A percentile compares a stretch with the other conserved stretches of the same genome.
Conservation (phyloP, 1,139 yeast species). For the Candida sp. region DNA sequence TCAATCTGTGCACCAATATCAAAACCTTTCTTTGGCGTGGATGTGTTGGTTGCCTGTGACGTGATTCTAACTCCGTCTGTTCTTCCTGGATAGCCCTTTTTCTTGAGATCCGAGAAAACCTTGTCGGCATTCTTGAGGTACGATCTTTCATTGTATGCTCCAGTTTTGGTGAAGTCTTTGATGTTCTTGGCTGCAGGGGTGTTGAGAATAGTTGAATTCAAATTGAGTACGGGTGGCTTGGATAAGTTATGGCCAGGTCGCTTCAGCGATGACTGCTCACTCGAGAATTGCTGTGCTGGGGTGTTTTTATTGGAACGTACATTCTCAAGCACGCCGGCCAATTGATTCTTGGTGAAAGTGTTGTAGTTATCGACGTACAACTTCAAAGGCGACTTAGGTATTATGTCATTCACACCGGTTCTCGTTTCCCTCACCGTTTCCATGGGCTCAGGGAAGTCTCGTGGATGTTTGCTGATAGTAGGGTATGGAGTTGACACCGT, state of each 20-base stretch:
- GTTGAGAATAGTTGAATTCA: slow-evolving; percentile 7
- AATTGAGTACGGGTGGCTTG: slow-evolving; percentile 6
- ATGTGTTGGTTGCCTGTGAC: slow-evolving; percentile 34
- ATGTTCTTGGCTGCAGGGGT: slow-evolving; percentile 31
- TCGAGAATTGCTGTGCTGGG: slow-evolving; percentile 10
- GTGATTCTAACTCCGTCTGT: slow-evolving; percentile 7
- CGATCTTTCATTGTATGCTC: slow-evolving; percentile 38
- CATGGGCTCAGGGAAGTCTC: slow-evolving; percentile 15
- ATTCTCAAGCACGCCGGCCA: slow-evolving; percentile 34
- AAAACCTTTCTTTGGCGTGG: slow-evolving; percentile 37
- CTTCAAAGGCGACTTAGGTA: slow-evolving; percentile 45
- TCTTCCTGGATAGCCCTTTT: slow-evolving; percentile 25
- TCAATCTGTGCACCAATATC: slow-evolving; percentile 12
- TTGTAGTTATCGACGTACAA: slow-evolving; percentile 42
- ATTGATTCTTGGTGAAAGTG: slow-evolving; percentile 44
- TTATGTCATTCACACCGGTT: too few relatives aligned
- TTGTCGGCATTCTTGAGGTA: slow-evolving; percentile 44
- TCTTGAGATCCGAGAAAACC: slow-evolving; percentile 43
- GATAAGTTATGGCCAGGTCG: neutral
- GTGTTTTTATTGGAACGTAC: slow-evolving; percentile 19
- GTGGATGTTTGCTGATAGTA: slow-evolving; percentile 4
- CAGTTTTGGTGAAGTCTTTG: slow-evolving; percentile 34
- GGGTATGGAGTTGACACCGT: slow-evolving; percentile 37
- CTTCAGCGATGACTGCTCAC: neutral
- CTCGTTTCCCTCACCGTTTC: too few relatives aligned